Percentiles rank a stretch among this genome's conserved stretches.
These are phyloP conservation scores for Alternaria postmessia DNA, from an alignment of 2,329 filamentous ascomycete species.

Conservation along the genomic window DNA sequence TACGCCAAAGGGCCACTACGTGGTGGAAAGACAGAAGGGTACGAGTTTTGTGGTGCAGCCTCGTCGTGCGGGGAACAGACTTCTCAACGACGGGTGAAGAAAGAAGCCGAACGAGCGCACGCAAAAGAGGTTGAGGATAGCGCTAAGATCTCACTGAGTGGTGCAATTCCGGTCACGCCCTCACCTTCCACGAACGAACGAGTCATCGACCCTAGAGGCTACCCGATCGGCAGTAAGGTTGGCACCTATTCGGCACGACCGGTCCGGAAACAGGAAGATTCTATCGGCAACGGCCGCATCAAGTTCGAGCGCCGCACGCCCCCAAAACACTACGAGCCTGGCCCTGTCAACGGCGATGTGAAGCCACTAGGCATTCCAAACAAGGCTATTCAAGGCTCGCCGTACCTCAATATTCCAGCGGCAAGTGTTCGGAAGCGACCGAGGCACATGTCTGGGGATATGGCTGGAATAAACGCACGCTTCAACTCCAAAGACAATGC, in stretches of 20 bases:
- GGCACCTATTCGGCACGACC: not conserved
- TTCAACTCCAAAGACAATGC: not conserved
- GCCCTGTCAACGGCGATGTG: not conserved
- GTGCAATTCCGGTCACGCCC: not conserved
- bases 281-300: not conserved
- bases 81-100: not conserved
- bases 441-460: not conserved
- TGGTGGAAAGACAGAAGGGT: not conserved
- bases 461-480: not conserved
- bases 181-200: not conserved
- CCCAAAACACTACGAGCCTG: not conserved
- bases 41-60: constrained; percentile 1
- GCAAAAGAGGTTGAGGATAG: not conserved
- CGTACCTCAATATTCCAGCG: not conserved
- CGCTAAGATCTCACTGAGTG: not conserved
- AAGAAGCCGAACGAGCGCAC: not conserved
- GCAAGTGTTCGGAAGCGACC: not conserved
- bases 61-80: not conserved
- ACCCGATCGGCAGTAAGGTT: not conserved
- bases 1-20: constrained; percentile 21
- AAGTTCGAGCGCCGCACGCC: not conserved
- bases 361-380: not conserved
- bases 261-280: not conserved
- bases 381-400: not conserved
- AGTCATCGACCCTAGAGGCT: not conserved